Evolutionary conservation across 2,329 filamentous ascomycete genomes (phyloP).

Genomic region (Clarireedia monteithiana): DNA sequence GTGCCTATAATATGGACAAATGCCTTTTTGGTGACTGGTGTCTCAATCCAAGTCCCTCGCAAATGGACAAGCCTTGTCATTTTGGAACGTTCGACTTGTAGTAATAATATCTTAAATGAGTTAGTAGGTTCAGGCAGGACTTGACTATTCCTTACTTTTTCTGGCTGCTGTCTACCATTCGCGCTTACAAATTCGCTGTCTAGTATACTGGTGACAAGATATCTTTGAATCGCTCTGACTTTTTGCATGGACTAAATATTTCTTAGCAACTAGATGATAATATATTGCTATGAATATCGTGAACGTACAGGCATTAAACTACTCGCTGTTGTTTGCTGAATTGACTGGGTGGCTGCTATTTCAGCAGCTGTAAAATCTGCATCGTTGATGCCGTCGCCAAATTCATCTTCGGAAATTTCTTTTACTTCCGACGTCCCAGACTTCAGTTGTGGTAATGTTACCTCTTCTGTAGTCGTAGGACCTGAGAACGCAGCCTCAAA

Average conservation of each 20-base stretch:
- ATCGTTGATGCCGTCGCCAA: constrained; percentile 55
- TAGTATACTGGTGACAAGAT: constrained; percentile 68
- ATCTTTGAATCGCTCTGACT: constrained; percentile 74
- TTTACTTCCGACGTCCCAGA: constrained; percentile 20
- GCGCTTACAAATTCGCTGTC: constrained; percentile 60
- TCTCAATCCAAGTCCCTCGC: constrained; percentile 81
- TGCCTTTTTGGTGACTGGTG: constrained; percentile 62
- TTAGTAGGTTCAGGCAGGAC: constrained; percentile 6
- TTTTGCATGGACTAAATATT: constrained; percentile 57
- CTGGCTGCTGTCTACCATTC: constrained; percentile 49
- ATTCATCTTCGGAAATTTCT: constrained; percentile 60
- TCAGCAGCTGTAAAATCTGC: constrained; percentile 73
- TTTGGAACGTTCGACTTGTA: constrained; percentile 69
- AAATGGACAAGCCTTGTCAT: constrained; percentile 62
- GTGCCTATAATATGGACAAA: constrained; percentile 82
- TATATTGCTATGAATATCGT: constrained; percentile 24
- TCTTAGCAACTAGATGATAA: constrained; percentile 47
- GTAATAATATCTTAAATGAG: constrained; percentile 60
- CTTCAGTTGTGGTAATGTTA: constrained; percentile 12
- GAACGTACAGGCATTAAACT: constrained; percentile 47
- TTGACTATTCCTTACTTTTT: constrained; percentile 55
- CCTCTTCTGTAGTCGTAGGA: constrained; percentile 30
- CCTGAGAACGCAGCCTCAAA: constrained; percentile 15
- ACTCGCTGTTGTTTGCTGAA: constrained; percentile 26
- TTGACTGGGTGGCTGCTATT: constrained; percentile 62